Evolutionary conservation across 805 yeast species (phyloP).

Genomic region (Saturnispora galanensis): DNA sequence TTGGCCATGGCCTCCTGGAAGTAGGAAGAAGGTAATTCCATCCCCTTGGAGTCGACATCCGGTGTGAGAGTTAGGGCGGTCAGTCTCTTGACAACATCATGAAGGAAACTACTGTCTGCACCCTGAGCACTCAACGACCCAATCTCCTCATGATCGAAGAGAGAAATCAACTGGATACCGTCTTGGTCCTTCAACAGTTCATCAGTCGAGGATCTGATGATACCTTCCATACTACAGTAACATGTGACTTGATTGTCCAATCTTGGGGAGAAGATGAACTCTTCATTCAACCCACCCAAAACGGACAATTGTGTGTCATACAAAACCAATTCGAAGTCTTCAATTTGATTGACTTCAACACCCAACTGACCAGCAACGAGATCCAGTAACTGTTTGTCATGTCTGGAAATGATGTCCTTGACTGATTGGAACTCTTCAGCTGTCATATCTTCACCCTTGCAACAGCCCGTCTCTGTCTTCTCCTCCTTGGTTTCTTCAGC

Average conservation of each 20-base stretch:
- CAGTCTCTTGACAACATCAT: conserved; percentile 64
- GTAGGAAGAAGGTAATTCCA: conserved; percentile 27
- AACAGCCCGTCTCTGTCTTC: conserved; percentile 28
- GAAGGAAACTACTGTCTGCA: conserved; percentile 86
- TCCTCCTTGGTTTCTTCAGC: conserved; percentile 4
- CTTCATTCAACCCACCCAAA: conserved; percentile 84
- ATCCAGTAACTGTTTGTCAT: conserved; percentile 59
- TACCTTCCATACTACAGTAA: conserved; percentile 64
- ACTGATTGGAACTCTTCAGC: conserved; percentile 55
- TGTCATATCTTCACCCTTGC: conserved; percentile 40
- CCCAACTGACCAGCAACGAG: conserved; percentile 58
- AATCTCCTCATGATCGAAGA: conserved; percentile 94
- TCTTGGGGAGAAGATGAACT: conserved; percentile 85
- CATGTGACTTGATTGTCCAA: conserved; percentile 87
- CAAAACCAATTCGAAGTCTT: conserved; percentile 81
- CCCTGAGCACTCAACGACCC: conserved; percentile 95
- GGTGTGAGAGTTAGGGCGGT: conserved; percentile 37
- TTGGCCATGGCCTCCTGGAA: conserved; percentile 53
- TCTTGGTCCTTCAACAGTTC: conserved; percentile 31
- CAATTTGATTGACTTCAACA: conserved; percentile 47
- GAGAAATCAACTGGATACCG: conserved; percentile 64
- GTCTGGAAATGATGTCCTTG: conserved; percentile 59
- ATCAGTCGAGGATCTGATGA: conserved; percentile 35
- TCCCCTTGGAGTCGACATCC: conserved; percentile 24
- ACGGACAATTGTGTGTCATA: conserved; percentile 78